phyloP scores from a whole-genome alignment of 2,329 filamentous ascomycete genomes.

The Ceratocystis harringtonii region DNA sequence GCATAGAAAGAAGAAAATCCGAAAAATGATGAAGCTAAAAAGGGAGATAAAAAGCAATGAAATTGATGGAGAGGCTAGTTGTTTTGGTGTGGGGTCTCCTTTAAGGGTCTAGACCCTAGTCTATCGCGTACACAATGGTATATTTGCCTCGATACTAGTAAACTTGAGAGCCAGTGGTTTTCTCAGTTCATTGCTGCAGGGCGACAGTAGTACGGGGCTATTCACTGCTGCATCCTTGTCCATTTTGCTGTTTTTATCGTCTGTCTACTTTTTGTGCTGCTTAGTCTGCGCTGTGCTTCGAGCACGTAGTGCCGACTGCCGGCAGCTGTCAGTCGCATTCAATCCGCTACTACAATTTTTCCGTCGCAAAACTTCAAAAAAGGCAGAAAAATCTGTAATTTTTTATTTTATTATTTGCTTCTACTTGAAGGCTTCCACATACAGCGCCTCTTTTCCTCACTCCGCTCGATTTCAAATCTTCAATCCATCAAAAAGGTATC shows the following conservation, averaged over 20 bases:
- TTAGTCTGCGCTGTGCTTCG: neutral
- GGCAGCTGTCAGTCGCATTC: slow-evolving; percentile 3
- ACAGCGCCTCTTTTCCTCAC: neutral
- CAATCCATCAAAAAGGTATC: no score
- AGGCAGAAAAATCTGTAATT: neutral
- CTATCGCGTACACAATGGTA: no score
- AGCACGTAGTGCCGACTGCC: neutral
- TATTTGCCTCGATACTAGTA: no score
- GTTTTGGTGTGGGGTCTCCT: neutral
- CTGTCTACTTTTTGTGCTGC: neutral
- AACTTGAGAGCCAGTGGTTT: no score
- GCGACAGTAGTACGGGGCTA: no score
- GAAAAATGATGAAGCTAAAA: neutral
- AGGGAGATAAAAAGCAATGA: slow-evolving; percentile 11
- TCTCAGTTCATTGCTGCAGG: no score
- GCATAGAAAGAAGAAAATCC: neutral
- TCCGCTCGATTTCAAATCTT: neutral
- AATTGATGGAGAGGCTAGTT: neutral
- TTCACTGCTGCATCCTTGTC: no score
- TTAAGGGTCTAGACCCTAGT: neutral
- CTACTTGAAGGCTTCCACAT: neutral
- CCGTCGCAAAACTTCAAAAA: neutral
- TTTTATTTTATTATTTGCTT: neutral
- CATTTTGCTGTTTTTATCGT: neutral
- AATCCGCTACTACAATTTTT: slow-evolving; percentile 2